Percentiles rank a stretch among this genome's conserved stretches.
Evolutionary conservation across 441 rosid genomes (phyloP).

Genomic region (Populus tomentosa): DNA sequence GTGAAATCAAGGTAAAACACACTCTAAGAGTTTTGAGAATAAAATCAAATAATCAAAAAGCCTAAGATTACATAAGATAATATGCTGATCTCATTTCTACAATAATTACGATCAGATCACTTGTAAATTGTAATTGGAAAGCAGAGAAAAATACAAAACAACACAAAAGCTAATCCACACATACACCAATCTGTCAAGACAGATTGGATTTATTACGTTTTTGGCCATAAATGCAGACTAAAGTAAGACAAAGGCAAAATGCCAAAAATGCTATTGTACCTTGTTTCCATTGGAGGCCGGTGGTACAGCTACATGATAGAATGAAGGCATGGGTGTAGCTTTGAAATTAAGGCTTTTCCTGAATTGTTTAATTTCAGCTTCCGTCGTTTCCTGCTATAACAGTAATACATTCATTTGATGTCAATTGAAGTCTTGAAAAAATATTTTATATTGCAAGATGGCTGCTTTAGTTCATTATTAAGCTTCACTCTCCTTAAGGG

Average conservation of each 20-base stretch:
- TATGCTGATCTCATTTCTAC: too few species aligned
- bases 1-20: too few species aligned
- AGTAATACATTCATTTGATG: constrained; percentile 1
- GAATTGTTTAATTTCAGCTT: constrained; percentile 59
- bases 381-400: constrained; percentile 49
- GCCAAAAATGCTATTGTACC: constrained; percentile 34
- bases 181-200: too few species aligned
- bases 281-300: constrained; percentile 39
- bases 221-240: neutral
- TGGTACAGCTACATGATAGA: constrained; percentile 39
- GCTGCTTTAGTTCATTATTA: neutral
- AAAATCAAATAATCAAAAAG: too few species aligned
- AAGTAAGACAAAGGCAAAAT: neutral
- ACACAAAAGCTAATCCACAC: neutral
- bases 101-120: too few species aligned
- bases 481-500: neutral
- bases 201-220: neutral
- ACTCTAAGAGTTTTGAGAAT: too few species aligned
- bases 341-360: constrained; percentile 78
- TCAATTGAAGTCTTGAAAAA: neutral
- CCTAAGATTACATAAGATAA: too few species aligned
- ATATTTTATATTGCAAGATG: neutral
- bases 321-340: constrained; percentile 87
- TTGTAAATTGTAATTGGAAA: too few species aligned
- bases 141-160: neutral